A percentile compares a stretch with the other conserved stretches of the same genome.
Conservation (phyloP, 495 filamentous ascomycete species). For the Neurospora pannonica region DNA sequence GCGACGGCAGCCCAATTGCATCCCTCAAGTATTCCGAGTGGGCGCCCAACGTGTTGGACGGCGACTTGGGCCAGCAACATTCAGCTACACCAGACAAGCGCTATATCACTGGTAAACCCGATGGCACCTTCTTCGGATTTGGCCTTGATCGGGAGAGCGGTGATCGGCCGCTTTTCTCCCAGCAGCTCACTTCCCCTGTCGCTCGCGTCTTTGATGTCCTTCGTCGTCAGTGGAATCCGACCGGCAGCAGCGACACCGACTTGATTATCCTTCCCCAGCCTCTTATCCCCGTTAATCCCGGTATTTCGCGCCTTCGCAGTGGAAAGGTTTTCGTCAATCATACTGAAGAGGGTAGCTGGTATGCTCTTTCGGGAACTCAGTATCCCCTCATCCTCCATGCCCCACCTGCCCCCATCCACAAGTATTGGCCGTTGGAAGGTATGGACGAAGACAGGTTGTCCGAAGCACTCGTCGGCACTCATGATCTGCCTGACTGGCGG, state of each 20-base stretch:
- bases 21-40: slow-evolving; percentile 92
- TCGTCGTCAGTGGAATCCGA: slow-evolving; percentile 50
- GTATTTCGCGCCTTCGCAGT: slow-evolving; percentile 47
- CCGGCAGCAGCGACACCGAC: slow-evolving; percentile 43
- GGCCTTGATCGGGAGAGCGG: slow-evolving; percentile 45
- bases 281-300: slow-evolving; percentile 49
- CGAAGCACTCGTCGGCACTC: slow-evolving; percentile 31
- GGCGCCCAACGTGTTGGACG: slow-evolving; percentile 85
- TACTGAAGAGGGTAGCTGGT: slow-evolving; percentile 80
- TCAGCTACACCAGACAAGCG: slow-evolving; percentile 68
- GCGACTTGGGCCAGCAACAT: slow-evolving; percentile 79
- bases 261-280: slow-evolving; percentile 86
- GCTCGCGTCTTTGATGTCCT: slow-evolving; percentile 87
- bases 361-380: slow-evolving; percentile 77
- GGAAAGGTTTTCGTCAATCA: slow-evolving; percentile 77
- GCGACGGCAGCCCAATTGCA: slow-evolving; percentile 68
- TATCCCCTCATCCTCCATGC: slow-evolving; percentile 79
- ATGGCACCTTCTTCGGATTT: slow-evolving; percentile 78
- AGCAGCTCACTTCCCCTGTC: slow-evolving; percentile 73
- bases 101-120: slow-evolving; percentile 79
- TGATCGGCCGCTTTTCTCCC: slow-evolving; percentile 34
- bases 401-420: slow-evolving; percentile 56
- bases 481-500: slow-evolving; percentile 26
- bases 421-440: slow-evolving; percentile 42
- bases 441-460: slow-evolving; percentile 20